Conservation (phyloP, 495 filamentous ascomycete species). For the Hypoxylon fuscum region DNA sequence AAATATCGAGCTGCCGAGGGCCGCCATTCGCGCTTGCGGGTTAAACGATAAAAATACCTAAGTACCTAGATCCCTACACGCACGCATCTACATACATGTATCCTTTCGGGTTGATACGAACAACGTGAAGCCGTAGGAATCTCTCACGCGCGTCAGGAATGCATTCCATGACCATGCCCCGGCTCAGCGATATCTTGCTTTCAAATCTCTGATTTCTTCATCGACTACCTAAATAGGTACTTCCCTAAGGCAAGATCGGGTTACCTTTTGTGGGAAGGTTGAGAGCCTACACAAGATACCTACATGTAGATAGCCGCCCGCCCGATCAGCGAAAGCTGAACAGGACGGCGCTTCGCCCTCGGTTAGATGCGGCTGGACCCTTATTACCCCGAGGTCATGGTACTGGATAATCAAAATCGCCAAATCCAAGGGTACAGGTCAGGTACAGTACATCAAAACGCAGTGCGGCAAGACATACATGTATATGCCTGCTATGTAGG, state of each 20-base stretch:
- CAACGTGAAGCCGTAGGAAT: constrained; percentile 7
- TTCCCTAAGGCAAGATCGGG: constrained; percentile 15
- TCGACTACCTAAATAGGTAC: constrained; percentile 17
- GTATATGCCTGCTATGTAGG: not conserved
- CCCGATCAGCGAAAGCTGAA: constrained; percentile 18
- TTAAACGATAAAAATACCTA: too few species aligned
- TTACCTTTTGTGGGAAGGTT: constrained; percentile 6
- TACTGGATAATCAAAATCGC: constrained; percentile 3
- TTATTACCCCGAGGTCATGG: constrained; percentile 19
- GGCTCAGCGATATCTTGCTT: constrained; percentile 12
- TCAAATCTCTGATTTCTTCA: constrained; percentile 3
- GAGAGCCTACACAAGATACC: constrained; percentile 3
- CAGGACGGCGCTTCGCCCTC: constrained; percentile 1
- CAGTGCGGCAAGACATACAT: constrained; percentile 30
- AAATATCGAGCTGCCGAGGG: constrained; percentile 16
- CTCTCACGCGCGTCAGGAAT: not conserved
- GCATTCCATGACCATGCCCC: not conserved
- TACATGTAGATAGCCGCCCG: not conserved
- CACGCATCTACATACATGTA: too few species aligned
- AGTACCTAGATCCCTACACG: too few species aligned
- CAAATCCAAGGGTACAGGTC: not conserved
- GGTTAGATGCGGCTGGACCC: constrained; percentile 34
- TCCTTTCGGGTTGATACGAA: too few species aligned
- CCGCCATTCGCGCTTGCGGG: constrained; percentile 10
- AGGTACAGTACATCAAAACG: not conserved